Percentiles rank a stretch among this genome's conserved stretches.
phyloP scores from a whole-genome alignment of 176 grass and related monocot genomes.

The Saccharum spontaneum region DNA sequence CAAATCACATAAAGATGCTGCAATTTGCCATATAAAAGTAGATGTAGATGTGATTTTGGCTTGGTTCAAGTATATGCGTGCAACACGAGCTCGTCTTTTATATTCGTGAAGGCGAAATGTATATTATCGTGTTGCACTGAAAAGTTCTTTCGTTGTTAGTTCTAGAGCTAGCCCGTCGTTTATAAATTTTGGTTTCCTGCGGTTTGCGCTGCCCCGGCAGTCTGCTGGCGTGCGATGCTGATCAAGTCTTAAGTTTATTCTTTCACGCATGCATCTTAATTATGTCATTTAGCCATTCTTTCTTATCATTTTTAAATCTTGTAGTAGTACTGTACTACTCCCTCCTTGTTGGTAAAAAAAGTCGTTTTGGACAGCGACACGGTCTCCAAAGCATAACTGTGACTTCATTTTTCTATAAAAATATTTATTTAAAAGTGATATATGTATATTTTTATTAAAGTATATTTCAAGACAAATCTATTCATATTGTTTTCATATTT shows the following conservation, averaged over 20 bases:
- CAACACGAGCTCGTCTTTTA: neutral
- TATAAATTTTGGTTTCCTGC: neutral
- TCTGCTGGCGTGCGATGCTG: neutral
- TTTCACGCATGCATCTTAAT: neutral
- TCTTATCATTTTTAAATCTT: neutral
- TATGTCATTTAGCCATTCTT: neutral
- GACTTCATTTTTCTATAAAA: no score
- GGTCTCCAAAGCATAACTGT: no score
- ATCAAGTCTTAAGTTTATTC: neutral
- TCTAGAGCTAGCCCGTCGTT: neutral
- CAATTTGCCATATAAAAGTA: neutral
- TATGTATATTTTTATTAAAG: no score
- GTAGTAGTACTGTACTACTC: neutral
- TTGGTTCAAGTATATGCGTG: constrained; percentile 8
- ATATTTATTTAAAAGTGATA: no score
- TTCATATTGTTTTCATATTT: no score
- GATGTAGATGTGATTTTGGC: neutral
- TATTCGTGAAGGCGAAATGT: neutral
- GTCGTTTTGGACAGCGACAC: no score
- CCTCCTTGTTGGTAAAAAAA: no score
- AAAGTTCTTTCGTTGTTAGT: neutral
- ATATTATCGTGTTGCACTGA: neutral
- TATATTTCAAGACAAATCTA: no score
- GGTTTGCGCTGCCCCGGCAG: neutral
- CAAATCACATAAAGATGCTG: neutral